Percentiles rank a stretch among this genome's conserved stretches.
These are phyloP conservation scores for Ottelia alismoides DNA, from an alignment of 106 monocot species.

Conservation along the genomic window DNA sequence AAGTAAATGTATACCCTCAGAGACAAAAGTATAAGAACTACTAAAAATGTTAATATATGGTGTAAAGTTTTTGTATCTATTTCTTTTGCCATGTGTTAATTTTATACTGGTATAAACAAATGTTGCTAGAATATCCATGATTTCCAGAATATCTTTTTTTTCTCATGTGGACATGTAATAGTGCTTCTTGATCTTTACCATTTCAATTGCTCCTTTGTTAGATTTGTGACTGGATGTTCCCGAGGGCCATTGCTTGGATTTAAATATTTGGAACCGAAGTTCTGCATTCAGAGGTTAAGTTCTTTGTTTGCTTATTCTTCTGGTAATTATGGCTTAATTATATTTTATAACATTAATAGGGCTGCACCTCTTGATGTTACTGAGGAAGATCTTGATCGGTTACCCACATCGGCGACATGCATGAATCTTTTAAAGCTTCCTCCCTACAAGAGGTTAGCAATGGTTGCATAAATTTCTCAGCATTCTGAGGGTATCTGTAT, in stretches of 20 bases:
- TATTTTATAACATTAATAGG: constrained; percentile 18
- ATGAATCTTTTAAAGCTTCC: constrained; percentile 97
- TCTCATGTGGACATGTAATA: too few species aligned
- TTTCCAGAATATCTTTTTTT: too few species aligned
- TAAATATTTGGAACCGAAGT: constrained; percentile 89
- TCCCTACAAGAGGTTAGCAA: constrained; percentile 73
- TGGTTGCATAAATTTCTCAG: too few species aligned
- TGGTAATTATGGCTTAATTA: background rate
- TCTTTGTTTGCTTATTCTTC: background rate
- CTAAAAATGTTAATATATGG: too few species aligned
- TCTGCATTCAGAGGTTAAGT: constrained; percentile 98
- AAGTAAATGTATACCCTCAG: too few species aligned
- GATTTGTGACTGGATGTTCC: constrained; percentile 98
- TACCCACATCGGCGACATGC: constrained; percentile 95
- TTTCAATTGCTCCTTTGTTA: constrained; percentile 8
- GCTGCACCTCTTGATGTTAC: constrained; percentile 41
- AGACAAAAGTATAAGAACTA: too few species aligned
- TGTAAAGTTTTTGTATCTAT: too few species aligned
- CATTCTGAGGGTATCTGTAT: too few species aligned
- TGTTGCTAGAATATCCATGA: too few species aligned
- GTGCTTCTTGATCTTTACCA: too few species aligned
- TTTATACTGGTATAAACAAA: too few species aligned
- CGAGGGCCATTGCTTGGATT: constrained; percentile 96
- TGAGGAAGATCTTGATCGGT: constrained; percentile 60
- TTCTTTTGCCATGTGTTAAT: too few species aligned